A percentile compares a stretch with the other conserved stretches of the same genome.
Evolutionary conservation across 2,329 filamentous ascomycete genomes (phyloP).

Genomic region (Exutisphaerella laricina): DNA sequence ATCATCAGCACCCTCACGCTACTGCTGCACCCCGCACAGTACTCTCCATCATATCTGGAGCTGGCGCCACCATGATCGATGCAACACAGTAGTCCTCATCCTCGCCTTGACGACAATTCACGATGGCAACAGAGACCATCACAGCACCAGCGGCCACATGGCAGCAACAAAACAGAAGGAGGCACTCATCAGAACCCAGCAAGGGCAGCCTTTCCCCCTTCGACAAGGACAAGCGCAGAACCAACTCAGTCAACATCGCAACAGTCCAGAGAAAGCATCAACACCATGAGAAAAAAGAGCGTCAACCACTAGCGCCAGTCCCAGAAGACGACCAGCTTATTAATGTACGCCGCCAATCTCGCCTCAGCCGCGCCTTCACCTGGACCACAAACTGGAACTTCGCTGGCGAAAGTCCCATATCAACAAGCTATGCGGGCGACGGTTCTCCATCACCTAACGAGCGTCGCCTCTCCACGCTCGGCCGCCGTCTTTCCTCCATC

Average conservation of each 20-base stretch:
- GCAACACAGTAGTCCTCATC: constrained; percentile 2
- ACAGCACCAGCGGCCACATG: neutral
- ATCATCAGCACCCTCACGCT: neutral
- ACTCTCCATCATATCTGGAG: neutral
- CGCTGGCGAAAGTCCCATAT: neutral
- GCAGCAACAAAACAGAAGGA: neutral
- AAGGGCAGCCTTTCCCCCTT: neutral
- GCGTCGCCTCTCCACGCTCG: neutral
- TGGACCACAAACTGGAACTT: constrained; percentile 5
- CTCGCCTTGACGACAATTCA: neutral
- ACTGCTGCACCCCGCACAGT: neutral
- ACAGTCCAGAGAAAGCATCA: neutral
- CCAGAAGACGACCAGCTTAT: constrained; percentile 1
- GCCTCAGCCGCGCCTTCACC: neutral
- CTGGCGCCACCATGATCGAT: neutral
- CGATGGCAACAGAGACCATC: constrained; percentile 1
- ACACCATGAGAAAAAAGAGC: neutral
- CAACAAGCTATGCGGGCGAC: neutral
- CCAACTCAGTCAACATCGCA: neutral
- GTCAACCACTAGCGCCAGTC: neutral
- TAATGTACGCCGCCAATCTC: neutral
- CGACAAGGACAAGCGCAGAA: neutral
- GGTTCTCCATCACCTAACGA: neutral
- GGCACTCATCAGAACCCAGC: neutral
- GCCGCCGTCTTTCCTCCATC: constrained; percentile 1